A percentile compares a stretch with the other conserved stretches of the same genome.
Evolutionary conservation across 176 grass and related monocot genomes (phyloP).

Genomic region (Aegilops sharonensis): DNA sequence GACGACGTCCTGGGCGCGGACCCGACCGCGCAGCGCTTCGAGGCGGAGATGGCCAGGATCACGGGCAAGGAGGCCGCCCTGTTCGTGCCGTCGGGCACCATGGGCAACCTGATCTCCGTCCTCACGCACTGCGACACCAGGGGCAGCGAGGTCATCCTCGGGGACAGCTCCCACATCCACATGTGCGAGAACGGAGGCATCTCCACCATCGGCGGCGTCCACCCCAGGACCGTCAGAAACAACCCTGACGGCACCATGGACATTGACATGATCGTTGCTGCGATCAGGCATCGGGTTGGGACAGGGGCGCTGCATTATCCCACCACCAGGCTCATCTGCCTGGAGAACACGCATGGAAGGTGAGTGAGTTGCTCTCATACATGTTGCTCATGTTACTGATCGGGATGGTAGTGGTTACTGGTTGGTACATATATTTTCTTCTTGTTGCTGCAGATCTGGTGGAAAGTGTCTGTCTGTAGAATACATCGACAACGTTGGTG

Average conservation of each 20-base stretch:
- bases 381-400: not conserved
- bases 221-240: conserved; percentile 67
- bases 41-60: conserved; percentile 61
- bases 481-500: conserved; percentile 80
- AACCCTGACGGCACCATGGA: conserved; percentile 87
- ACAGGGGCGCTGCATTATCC: conserved; percentile 57
- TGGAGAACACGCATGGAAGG: conserved; percentile 92
- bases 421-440: not conserved
- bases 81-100: conserved; percentile 96
- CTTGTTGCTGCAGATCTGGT: conserved; percentile 50
- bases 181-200: conserved; percentile 93
- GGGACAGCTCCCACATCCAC: conserved; percentile 85
- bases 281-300: conserved; percentile 48
- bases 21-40: conserved; percentile 65
- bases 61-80: conserved; percentile 85
- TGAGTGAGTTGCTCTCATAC: conserved; percentile 45
- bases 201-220: conserved; percentile 78
- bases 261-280: conserved; percentile 55
- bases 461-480: conserved; percentile 75
- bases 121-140: conserved; percentile 75
- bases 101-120: conserved; percentile 88
- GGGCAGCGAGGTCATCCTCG: conserved; percentile 91
- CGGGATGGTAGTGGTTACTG: not conserved
- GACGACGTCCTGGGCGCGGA: conserved; percentile 81
- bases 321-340: conserved; percentile 81